Percentiles rank a stretch among this genome's conserved stretches.
Conservation (phyloP, 2,329 filamentous ascomycete species). For the Paecilomyces sp. region DNA sequence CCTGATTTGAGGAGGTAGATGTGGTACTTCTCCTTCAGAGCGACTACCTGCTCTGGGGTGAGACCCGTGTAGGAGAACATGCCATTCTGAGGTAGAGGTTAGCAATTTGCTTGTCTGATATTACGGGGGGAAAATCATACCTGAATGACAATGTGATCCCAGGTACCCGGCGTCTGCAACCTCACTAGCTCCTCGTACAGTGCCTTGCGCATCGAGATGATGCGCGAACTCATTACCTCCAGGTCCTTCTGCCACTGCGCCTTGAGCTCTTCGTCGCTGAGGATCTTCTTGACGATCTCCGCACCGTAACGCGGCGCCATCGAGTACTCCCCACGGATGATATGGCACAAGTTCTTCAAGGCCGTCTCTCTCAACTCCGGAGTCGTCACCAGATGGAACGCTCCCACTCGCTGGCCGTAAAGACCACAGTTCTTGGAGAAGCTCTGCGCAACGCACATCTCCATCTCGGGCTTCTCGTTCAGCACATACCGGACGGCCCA, state of each 20-base stretch:
- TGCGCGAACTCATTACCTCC: slow-evolving; percentile 84
- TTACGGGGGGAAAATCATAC: too few species aligned
- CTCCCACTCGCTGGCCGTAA: slow-evolving; percentile 90
- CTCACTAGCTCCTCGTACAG: slow-evolving; percentile 75
- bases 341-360: slow-evolving; percentile 31
- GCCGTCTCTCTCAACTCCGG: slow-evolving; percentile 22
- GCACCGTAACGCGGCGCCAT: slow-evolving; percentile 75
- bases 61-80: slow-evolving; percentile 80
- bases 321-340: slow-evolving; percentile 33
- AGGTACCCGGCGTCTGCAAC: slow-evolving; percentile 79
- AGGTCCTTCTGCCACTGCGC: slow-evolving; percentile 87
- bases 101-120: slow-evolving; percentile 2
- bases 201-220: slow-evolving; percentile 79
- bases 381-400: slow-evolving; percentile 61
- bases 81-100: slow-evolving; percentile 43
- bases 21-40: slow-evolving; percentile 35
- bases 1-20: slow-evolving; percentile 36
- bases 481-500: slow-evolving; percentile 88
- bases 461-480: slow-evolving; percentile 66
- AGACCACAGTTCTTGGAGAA: slow-evolving; percentile 67
- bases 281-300: slow-evolving; percentile 71
- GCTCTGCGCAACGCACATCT: slow-evolving; percentile 51
- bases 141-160: slow-evolving; percentile 96
- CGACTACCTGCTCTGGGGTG: slow-evolving; percentile 36
- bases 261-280: slow-evolving; percentile 72